phyloP scores from a whole-genome alignment of 306 rosid species.

The Vigna angularis region DNA sequence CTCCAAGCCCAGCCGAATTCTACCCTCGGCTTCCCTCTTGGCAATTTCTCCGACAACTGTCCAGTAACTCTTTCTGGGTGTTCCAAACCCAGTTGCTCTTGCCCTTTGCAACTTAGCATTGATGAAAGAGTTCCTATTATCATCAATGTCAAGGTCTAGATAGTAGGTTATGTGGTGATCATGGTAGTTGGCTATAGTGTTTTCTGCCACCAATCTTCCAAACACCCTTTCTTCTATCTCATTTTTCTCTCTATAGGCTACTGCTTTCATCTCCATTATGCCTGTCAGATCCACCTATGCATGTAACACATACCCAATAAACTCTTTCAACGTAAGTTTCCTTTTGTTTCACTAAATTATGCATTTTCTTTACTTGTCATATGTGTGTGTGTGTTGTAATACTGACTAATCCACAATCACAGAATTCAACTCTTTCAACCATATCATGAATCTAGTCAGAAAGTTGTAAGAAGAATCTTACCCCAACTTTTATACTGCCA shows the following conservation, averaged over 20 bases:
- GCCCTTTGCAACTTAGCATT: conserved; percentile 57
- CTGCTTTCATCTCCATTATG: conserved; percentile 67
- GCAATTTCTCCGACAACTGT: conserved; percentile 61
- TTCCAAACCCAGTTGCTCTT: conserved; percentile 30
- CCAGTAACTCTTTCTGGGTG: conserved; percentile 87
- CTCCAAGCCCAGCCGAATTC: conserved; percentile 64
- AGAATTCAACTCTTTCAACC: background rate
- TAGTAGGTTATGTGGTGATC: conserved; percentile 79
- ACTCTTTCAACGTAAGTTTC: conserved; percentile 2
- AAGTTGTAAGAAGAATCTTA: conserved; percentile 39
- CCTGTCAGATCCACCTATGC: conserved; percentile 88
- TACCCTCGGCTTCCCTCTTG: conserved; percentile 69
- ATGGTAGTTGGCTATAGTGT: conserved; percentile 72
- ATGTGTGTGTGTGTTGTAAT: background rate
- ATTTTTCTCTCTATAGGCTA: conserved; percentile 51
- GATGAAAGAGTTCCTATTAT: conserved; percentile 67
- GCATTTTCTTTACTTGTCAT: background rate
- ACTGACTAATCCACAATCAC: background rate
- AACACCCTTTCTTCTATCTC: conserved; percentile 51
- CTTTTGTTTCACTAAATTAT: background rate
- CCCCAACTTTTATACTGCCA: conserved; percentile 90
- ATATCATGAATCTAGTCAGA: conserved; percentile 3
- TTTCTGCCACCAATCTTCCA: conserved; percentile 75
- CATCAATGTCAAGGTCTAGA: conserved; percentile 84
- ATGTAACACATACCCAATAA: background rate